Conservation (phyloP, 768 basidiomycete species). For the Daedaleopsis sinensis region DNA sequence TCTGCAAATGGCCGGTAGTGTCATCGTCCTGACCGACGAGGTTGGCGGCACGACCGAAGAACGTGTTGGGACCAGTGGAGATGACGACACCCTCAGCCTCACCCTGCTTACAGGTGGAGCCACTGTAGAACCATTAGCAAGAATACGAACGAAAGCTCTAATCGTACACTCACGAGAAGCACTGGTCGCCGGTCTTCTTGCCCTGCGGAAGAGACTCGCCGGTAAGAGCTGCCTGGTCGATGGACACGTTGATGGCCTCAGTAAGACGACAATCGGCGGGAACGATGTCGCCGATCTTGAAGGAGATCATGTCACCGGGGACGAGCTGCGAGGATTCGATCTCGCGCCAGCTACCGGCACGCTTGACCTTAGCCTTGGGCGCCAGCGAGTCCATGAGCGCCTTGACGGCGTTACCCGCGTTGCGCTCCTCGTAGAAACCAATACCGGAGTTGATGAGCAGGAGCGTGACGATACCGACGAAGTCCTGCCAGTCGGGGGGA, state of each 20-base stretch:
- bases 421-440: slow-evolving; percentile 97
- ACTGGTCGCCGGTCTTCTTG: slow-evolving; percentile 95
- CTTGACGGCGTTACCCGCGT: slow-evolving; percentile 98
- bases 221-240: slow-evolving; percentile 97
- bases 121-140: slow-evolving; percentile 45
- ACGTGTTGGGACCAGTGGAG: slow-evolving; percentile 96
- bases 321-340: slow-evolving; percentile 90
- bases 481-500: slow-evolving; percentile 97
- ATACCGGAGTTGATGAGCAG: slow-evolving; percentile 94
- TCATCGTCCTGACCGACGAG: slow-evolving; percentile 98
- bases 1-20: slow-evolving; percentile 97
- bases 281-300: slow-evolving; percentile 99
- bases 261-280: slow-evolving; percentile 97
- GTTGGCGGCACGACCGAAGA: slow-evolving; percentile 98
- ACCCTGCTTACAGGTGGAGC: slow-evolving; percentile 98
- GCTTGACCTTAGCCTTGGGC: slow-evolving; percentile 95
- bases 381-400: slow-evolving; percentile 99
- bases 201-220: slow-evolving; percentile 93
- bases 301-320: slow-evolving; percentile 94
- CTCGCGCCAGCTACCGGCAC: slow-evolving; percentile 82
- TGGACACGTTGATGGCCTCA: slow-evolving; percentile 96
- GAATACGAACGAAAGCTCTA: slow-evolving; percentile 1
- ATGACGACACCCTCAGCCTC: slow-evolving; percentile 99
- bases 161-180: slow-evolving; percentile 84
- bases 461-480: slow-evolving; percentile 92